Evolutionary conservation across 371 early-diverging fungal genomes (phyloP), one percentile per base, ranked within the genome.

Genomic region (Basidiobolus meristosporus): DNA sequence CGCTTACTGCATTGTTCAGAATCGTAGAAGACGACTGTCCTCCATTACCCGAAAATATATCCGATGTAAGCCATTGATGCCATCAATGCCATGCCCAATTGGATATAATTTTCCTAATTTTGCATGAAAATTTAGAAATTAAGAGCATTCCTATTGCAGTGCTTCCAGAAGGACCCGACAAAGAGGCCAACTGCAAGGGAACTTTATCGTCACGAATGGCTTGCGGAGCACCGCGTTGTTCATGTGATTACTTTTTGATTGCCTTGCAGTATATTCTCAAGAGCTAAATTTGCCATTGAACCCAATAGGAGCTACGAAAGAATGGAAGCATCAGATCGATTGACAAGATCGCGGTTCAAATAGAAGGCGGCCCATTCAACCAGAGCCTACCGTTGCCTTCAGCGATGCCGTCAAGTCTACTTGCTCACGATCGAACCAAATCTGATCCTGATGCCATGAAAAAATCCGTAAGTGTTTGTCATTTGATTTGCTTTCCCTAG

Each of bases 11-110:
- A 28, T 68, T 91, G 48, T 91, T 82, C 56, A 73, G 74, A 36
- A 90, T 91, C 38, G 92, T 91, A 3, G 83, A 90, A 54, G 91
- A 85, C 51, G 77, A 75, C n/a, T 66, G 66, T 38, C 83, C 89
- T 17, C 90, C 90, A 6, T 58, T 91, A 14, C 90, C 90, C 2
- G 77, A 77, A 11, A 67, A 63, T 22, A 75, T 88, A 1, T 85
- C 90, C 11, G 54, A 57, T 11, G 70, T n/a, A n/a, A n/a, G n/a
- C n/a, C n/a, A n/a, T n/a, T n/a, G n/a, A n/a, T n/a, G n/a, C n/a
- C n/a, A n/a, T n/a, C n/a, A n/a, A n/a, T n/a, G n/a, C n/a, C n/a
- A n/a, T n/a, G n/a, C n/a, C n/a, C n/a, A n/a, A n/a, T n/a, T n/a
- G n/a, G n/a, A n/a, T n/a, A n/a, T n/a, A n/a, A n/a, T n/a, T n/a